Evolutionary conservation across 352 stramenopile genomes (phyloP), one percentile per base, ranked within the genome.

Genomic region (Phytophthora litchii): DNA sequence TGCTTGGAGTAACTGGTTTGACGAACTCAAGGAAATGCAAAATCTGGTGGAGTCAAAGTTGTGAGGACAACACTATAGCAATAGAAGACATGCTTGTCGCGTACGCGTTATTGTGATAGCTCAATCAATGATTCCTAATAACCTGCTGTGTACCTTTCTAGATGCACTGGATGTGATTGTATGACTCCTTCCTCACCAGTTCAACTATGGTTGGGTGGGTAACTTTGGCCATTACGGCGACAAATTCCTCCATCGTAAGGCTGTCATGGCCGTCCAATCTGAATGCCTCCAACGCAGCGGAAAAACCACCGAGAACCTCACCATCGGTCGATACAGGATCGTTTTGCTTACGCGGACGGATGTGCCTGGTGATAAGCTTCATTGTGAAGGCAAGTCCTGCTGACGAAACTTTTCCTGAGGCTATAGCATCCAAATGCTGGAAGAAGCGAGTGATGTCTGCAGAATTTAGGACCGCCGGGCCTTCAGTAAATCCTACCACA

Each of bases 1-100:
- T 54, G 70, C 66, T 11, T 95, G 86, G 86, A 95, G 80, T 54
- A 58, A 67, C 29, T 95, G 86, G 86, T 95, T 93, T 58, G 82
- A 93, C 32, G 67, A 63, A 14, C 60, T 95, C 11, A 91, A 86
- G 54, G 77, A 70, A 27, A 81, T 92, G 75, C 78, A 80, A 50
- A 72, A 65, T 29, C 48, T 81, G n/a, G 52, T 85, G 10, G 64
- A 64, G 36, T 59, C 55, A 4, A 77, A 79, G 25, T 27, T 84
- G 29, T 65, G 29, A 70, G 57, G 19, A 23, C 54, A 5, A 19
- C 6, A 19, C 12, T 42, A 12, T 7, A 38, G 17, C 42, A 54
- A 61, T 40, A 48, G 16, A 36, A 43, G n/a, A 32, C 14, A 49
- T 11, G 7, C 6, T 21, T 43, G 20, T 54, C 16, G 14, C 17